Base-by-base conservation (phyloP, 345 rosid genomes). In the Cardamine chenopodiifolia region DNA sequence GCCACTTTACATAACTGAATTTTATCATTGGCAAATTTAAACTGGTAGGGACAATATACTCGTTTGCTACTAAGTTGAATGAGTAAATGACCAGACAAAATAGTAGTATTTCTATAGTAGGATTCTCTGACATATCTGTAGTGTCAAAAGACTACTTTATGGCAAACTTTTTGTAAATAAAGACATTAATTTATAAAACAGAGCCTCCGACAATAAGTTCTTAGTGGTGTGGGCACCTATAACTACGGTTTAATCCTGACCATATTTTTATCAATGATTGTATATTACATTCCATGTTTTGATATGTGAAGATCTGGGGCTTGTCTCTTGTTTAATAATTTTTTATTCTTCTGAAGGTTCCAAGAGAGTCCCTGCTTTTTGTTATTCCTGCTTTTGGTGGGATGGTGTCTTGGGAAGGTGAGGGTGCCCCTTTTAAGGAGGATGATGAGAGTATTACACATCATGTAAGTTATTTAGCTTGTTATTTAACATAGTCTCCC, bases 321-420 rank as follows among this genome's bases (percentile, higher is more conserved):
- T 49, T 50, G 7, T 39, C 42, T 25, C 52, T 53, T 53, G 22
- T 23, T 17, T n/a, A 34, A 31, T 18, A 13, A 22, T 29, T 7
- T n/a, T 47, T 44, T 45, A 54, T 45, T 12, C 62, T 58, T 60
- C 7, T 81, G 76, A 22, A 92, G 99, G 99, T 90, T 77, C 97
- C 99, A n/a, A 82, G 97, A 76, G 99, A 94, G 78, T 88, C 97
- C 0, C 72, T 94, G 73, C 97, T 88, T 31, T 90, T 94, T 63
- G 90, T 94, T 61, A 84, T 94, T 78, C 93, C 95, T 80, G 87
- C 99, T 75, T 94, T 92, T 80, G 98, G 99, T 19, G 99, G 99
- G 57, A 69, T 73, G 70, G 96, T 91, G 67, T 92, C 99, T 72
- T 92, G 99, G 99, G 97, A 90, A 59, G 97, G 99, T 52, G 96